Percentiles rank a stretch among this genome's conserved stretches.
These are phyloP conservation scores for Scutellaria baicalensis DNA, from an alignment of 257 asterid species.

Conservation along the genomic window DNA sequence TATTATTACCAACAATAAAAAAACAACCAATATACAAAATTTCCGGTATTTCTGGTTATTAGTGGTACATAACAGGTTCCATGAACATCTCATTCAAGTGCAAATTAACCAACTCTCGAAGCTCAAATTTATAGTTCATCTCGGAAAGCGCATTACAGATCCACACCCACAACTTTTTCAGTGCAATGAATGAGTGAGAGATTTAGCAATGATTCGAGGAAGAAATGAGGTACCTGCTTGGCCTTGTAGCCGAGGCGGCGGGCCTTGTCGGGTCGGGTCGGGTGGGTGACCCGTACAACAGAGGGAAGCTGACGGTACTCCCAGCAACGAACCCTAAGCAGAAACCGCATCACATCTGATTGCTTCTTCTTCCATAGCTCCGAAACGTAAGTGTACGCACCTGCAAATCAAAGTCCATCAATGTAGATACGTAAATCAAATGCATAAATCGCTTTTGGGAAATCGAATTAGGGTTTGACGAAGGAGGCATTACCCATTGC, in stretches of 20 bases:
- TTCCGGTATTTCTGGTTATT: not conserved
- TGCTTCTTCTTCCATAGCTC: constrained; percentile 71
- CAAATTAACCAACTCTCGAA: not conserved
- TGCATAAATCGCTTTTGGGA: not conserved
- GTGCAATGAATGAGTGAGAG: not conserved
- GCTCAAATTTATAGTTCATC: not conserved
- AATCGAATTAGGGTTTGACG: not conserved
- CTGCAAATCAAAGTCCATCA: constrained; percentile 14
- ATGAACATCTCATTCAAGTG: not conserved
- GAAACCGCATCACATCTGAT: constrained; percentile 61
- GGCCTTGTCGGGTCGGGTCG: constrained; percentile 70
- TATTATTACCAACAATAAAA: not conserved
- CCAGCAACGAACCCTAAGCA: constrained; percentile 66
- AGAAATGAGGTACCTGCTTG: constrained; percentile 37
- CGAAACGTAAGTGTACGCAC: constrained; percentile 59
- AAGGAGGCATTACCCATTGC: constrained; percentile 8
- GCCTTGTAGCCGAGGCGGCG: constrained; percentile 72
- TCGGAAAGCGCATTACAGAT: not conserved
- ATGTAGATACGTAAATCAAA: not conserved
- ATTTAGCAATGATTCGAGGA: not conserved
- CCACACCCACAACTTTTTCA: not conserved
- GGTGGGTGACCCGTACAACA: constrained; percentile 53
- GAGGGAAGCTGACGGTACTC: constrained; percentile 73
- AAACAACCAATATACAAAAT: not conserved
- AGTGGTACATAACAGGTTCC: not conserved